Base-by-base conservation (phyloP, 169 alveolate species). In the Hepatocystis sp. region DNA sequence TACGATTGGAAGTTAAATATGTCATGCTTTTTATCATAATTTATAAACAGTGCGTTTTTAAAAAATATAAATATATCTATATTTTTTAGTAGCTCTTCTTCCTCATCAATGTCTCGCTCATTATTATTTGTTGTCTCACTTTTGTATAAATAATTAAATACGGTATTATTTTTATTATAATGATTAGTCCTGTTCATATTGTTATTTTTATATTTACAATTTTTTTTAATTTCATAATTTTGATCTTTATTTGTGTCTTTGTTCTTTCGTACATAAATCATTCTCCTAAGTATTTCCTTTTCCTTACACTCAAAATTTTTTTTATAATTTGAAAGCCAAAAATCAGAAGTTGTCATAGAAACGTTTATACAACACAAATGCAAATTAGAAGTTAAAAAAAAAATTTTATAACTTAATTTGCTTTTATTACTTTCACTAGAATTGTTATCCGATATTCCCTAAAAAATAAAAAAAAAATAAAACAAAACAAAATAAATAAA, bases 91-190 rank as follows among this genome's bases (percentile, higher is more conserved):
- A 8, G 19, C 23, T 27, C 2, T 21, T 19, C 65, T 10, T 40
- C 65, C 4, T 71, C 7, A 17, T 30, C 8, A n/a, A 17, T 4
- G 17, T 15, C 40, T 25, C n/a, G 17, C 27, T 19, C 61, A 4
- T 71, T 64, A 19, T n/a, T 21, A 63, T 58, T 36, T 23, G 13
- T 71, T 28, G 32, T 8, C 7, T 71, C 86, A 27, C 34, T 19
- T 61, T 71, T 71, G 27, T 71, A 71, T 63, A 71, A 71, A 36
- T 71, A 71, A 56, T 58, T 71, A 61, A 56, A 71, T 49, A 71
- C 19, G 30, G 21, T 13, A 34, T 60, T 23, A 34, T 34, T 60
- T 10, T 44, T 17, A 36, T 61, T 61, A 10, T 61, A 21, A 39
- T 36, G 15, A 32, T 67, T 39, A 42, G 39, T 42, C 4, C 44